phyloP scores from a whole-genome alignment of 2,329 filamentous ascomycete genomes.

The Phialemonium atrogriseum region DNA sequence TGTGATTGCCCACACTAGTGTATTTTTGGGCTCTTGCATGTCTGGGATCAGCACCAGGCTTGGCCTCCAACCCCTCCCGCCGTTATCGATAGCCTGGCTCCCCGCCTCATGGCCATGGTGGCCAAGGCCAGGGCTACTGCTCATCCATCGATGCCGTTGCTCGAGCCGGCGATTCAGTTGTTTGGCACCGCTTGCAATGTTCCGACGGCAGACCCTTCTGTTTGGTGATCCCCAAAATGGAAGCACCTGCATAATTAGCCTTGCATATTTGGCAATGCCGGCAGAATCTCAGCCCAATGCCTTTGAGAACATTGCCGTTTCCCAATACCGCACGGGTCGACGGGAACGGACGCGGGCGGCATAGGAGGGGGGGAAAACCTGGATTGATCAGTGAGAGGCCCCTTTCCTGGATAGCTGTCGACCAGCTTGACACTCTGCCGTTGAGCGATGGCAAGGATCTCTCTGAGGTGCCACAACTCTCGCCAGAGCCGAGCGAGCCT shows the following conservation, averaged over 20 bases:
- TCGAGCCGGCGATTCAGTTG: slow-evolving; percentile 2
- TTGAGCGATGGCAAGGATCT: slow-evolving; percentile 10
- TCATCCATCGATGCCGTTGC: slow-evolving; percentile 6
- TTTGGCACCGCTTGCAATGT: slow-evolving; percentile 3
- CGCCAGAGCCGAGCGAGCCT: no score
- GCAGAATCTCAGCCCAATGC: slow-evolving; percentile 19
- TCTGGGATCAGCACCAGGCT: slow-evolving; percentile 8
- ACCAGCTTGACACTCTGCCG: slow-evolving; percentile 8
- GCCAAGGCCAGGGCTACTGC: not conserved
- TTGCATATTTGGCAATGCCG: slow-evolving; percentile 20
- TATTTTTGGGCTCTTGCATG: slow-evolving; percentile 5
- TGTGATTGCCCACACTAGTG: slow-evolving; percentile 1
- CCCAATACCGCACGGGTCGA: slow-evolving; percentile 10
- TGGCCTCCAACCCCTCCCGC: not conserved
- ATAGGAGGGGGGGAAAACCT: slow-evolving; percentile 15
- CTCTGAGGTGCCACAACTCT: no score
- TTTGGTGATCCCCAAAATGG: slow-evolving; percentile 5
- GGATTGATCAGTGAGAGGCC: slow-evolving; percentile 9
- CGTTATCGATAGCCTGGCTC: not conserved
- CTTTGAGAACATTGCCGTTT: slow-evolving; percentile 12
- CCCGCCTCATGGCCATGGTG: not conserved
- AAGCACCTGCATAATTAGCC: slow-evolving; percentile 17
- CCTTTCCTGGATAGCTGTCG: slow-evolving; percentile 10
- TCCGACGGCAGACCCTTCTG: slow-evolving; percentile 6
- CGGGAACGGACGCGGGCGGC: slow-evolving; percentile 8